phyloP scores from a whole-genome alignment of 2,329 filamentous ascomycete species.

The Helicocarpus griseus region DNA sequence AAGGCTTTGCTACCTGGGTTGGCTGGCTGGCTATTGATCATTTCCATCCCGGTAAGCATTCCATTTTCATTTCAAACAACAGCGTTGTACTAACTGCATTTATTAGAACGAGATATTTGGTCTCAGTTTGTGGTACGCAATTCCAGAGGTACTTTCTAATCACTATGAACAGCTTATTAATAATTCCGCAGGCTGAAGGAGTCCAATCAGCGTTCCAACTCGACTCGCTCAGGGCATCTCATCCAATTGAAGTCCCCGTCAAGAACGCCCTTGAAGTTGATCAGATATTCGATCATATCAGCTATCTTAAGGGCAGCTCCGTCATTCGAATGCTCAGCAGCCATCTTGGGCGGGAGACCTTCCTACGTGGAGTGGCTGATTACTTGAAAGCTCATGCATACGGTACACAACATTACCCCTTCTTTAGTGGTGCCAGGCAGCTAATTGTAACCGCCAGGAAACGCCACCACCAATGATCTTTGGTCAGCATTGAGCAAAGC shows the following conservation, averaged over 20 bases:
- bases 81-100: neutral
- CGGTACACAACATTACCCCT: slow-evolving; percentile 37
- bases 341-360: slow-evolving; percentile 77
- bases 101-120: slow-evolving; percentile 87
- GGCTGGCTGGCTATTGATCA: slow-evolving; percentile 89
- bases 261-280: slow-evolving; percentile 90
- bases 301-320: slow-evolving; percentile 92
- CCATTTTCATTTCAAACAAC: neutral
- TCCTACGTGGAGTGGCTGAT: slow-evolving; percentile 78
- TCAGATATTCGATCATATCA: slow-evolving; percentile 95
- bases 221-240: slow-evolving; percentile 81
- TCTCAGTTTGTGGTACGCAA: slow-evolving; percentile 76
- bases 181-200: slow-evolving; percentile 60
- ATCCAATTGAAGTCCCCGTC: slow-evolving; percentile 93
- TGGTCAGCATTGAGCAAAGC: slow-evolving; percentile 83
- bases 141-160: slow-evolving; percentile 42
- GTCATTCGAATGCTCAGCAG: slow-evolving; percentile 93
- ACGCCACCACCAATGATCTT: slow-evolving; percentile 83
- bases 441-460: slow-evolving; percentile 28
- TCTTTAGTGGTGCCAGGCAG: neutral
- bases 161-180: slow-evolving; percentile 25
- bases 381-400: slow-evolving; percentile 87
- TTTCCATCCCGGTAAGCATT: slow-evolving; percentile 60
- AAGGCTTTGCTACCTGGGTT: slow-evolving; percentile 97
- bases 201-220: slow-evolving; percentile 86